These are phyloP conservation scores for Salix exigua DNA, from an alignment of 345 rosid genomes.

Conservation along the genomic window DNA sequence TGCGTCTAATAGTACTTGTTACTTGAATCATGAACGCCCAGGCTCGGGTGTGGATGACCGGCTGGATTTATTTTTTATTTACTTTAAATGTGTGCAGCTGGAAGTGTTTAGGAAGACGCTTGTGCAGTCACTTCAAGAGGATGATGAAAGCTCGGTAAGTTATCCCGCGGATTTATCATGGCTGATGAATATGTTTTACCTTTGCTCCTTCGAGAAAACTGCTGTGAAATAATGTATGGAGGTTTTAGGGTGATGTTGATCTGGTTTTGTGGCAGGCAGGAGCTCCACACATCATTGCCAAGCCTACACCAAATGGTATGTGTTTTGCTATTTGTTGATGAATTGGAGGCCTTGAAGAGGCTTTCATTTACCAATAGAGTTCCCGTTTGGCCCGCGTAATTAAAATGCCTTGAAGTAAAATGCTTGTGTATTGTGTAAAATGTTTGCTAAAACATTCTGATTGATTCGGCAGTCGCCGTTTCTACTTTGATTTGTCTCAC, in stretches of 20 bases:
- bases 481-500: background rate
- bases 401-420: too few species aligned
- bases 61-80: background rate
- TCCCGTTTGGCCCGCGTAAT: too few species aligned
- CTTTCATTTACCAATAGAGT: background rate
- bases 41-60: too few species aligned
- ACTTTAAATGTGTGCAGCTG: slow-evolving; percentile 46
- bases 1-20: too few species aligned
- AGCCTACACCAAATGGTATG: slow-evolving; percentile 66
- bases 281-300: slow-evolving; percentile 57
- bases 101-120: slow-evolving; percentile 89
- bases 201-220: background rate
- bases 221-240: slow-evolving; percentile 2
- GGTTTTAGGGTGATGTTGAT: background rate
- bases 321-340: background rate
- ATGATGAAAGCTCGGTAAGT: slow-evolving; percentile 63
- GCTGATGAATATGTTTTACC: background rate
- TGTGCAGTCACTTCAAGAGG: slow-evolving; percentile 86
- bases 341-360: background rate
- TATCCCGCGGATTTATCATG: background rate
- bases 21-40: too few species aligned
- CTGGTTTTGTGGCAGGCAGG: slow-evolving; percentile 42
- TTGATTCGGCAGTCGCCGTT: background rate
- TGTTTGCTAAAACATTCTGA: background rate
- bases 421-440: background rate